Evolutionary conservation across 106 monocot species (phyloP).

Genomic region (Cymbidium sinense): DNA sequence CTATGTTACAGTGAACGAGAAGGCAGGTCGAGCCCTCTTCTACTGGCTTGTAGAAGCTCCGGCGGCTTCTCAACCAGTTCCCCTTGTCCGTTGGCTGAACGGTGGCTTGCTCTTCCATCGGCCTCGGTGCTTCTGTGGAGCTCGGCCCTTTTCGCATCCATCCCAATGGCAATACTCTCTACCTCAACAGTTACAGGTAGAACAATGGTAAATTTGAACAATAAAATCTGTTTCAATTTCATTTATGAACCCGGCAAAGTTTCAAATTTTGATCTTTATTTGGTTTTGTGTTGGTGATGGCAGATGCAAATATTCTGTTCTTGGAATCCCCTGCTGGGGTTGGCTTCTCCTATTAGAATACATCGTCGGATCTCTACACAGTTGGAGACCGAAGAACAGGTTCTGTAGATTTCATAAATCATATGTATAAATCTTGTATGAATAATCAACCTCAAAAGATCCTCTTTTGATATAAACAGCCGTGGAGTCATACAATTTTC

Average conservation of each 20-base stretch:
- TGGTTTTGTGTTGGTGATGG: neutral
- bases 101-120: conserved; percentile 92
- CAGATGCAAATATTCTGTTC: conserved; percentile 83
- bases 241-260: no score
- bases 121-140: conserved; percentile 82
- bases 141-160: conserved; percentile 78
- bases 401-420: conserved; percentile 4
- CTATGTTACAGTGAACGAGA: no score
- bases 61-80: no score
- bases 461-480: neutral
- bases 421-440: neutral
- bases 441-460: neutral
- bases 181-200: conserved; percentile 63
- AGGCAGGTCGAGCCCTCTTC: no score
- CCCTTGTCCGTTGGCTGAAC: no score
- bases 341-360: conserved; percentile 91
- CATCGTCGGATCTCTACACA: conserved; percentile 45
- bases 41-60: no score
- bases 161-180: no score
- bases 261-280: conserved; percentile 3
- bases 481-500: conserved; percentile 36
- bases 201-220: conserved; percentile 45
- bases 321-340: conserved; percentile 92
- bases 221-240: neutral
- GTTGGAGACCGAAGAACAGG: conserved; percentile 70